Conservation (phyloP, 2,329 filamentous ascomycete species). For the Coniochaeta hoffmannii region DNA sequence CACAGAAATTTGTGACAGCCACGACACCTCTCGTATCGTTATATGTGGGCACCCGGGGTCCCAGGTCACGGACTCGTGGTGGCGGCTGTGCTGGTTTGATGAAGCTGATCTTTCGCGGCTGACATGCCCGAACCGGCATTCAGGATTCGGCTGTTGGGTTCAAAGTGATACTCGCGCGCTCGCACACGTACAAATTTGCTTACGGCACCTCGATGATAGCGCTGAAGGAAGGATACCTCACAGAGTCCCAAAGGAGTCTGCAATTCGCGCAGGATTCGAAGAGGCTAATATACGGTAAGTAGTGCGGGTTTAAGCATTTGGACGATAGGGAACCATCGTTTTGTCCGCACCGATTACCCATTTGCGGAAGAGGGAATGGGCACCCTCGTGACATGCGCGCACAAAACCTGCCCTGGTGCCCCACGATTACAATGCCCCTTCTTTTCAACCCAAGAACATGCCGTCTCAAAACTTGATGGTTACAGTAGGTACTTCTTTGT, state of each 20-base stretch:
- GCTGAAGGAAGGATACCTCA: not conserved
- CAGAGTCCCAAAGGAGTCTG: not conserved
- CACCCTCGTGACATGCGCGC: not conserved
- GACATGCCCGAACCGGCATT: not conserved
- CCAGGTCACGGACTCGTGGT: not conserved
- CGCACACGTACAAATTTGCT: not conserved
- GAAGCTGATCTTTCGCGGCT: constrained; percentile 1
- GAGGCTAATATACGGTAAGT: too few relatives aligned
- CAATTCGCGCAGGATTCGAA: not conserved
- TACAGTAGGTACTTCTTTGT: not conserved
- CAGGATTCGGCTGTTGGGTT: not conserved
- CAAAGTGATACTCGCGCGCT: not conserved
- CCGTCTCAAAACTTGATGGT: too few relatives aligned
- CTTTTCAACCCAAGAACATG: not conserved
- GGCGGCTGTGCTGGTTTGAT: constrained; percentile 3
- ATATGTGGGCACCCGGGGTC: not conserved
- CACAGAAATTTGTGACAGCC: not conserved
- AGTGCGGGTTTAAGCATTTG: too few relatives aligned
- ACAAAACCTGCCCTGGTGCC: too few relatives aligned
- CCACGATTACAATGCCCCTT: not conserved
- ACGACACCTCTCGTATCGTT: not conserved
- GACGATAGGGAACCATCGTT: not conserved
- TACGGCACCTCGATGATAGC: not conserved
- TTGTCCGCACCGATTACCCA: not conserved
- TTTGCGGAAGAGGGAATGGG: not conserved